A percentile compares a stretch with the other conserved stretches of the same genome.
phyloP scores from a whole-genome alignment of 176 grass and related monocot species.

The Eremochloa ophiuroides region DNA sequence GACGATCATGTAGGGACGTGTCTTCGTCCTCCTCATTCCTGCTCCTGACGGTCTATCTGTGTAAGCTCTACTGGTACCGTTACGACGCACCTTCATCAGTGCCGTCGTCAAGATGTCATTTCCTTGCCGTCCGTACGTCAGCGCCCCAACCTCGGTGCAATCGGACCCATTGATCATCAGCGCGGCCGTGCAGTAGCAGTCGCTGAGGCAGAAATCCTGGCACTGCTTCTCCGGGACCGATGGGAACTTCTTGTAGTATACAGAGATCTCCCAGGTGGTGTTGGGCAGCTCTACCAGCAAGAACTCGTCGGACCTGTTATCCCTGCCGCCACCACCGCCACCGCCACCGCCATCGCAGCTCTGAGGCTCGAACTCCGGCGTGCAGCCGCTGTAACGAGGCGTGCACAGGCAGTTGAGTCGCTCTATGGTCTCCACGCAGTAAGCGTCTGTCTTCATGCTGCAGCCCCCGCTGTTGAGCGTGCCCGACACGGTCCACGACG shows the following conservation, averaged over 20 bases:
- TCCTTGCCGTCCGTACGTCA: background rate
- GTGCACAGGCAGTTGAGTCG: conserved; percentile 22
- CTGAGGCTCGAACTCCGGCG: conserved; percentile 18
- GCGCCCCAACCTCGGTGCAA: background rate
- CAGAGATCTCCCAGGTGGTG: background rate
- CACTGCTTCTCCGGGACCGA: background rate
- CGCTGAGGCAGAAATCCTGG: conserved; percentile 1
- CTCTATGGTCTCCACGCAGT: conserved; percentile 22
- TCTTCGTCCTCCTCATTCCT: no score
- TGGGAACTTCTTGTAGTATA: conserved; percentile 3
- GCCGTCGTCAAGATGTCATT: background rate
- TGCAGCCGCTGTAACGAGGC: conserved; percentile 1
- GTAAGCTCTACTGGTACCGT: no score
- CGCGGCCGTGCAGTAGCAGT: conserved; percentile 13
- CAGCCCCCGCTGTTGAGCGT: background rate
- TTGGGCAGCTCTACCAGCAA: background rate
- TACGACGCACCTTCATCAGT: conserved; percentile 9
- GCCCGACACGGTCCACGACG: background rate
- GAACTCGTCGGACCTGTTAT: background rate
- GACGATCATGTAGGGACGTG: no score
- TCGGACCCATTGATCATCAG: background rate
- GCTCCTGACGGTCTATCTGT: no score
- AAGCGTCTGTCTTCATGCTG: conserved; percentile 14
- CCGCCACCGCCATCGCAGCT: background rate
- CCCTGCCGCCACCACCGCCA: no score